Base-by-base conservation (phyloP, 2,329 filamentous ascomycete species). In the Lecanicillium sp. region DNA sequence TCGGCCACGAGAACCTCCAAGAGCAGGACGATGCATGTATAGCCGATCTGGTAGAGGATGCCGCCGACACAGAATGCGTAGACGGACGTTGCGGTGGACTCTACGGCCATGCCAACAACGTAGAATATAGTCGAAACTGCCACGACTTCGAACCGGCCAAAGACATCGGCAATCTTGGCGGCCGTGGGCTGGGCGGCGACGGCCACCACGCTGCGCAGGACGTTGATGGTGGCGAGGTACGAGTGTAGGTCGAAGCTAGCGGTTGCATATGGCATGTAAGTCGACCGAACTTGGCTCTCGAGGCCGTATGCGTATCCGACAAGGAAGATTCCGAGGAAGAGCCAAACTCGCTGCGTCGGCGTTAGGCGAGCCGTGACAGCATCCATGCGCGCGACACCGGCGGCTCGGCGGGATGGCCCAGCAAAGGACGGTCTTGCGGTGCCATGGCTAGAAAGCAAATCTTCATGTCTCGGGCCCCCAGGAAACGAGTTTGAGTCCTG, bases 1-100 rank as follows among this genome's bases (percentile, higher is more conserved):
- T 81, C 77, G 15, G 71, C 76, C 12, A 81, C 63, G 17, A 81
- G 65, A 19, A 81, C 72, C 53, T 81, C 75, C 4, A 79, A 62
- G 3, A 81, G 58, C 25, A 81, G 57, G 3, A 77, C 64, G 11
- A 79, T 65, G 37, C 60, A 62, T 0, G 75, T 80, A 42, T 76
- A 80, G 18, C 77, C 77, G 8, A 78, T 62, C 58, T 68, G 74
- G 44, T 78, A 78, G 11, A 79, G 49, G 12, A 78, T 59, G 11
- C 71, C 68, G 12, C 75, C 77, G 0, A 65, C 67, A 39, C 64
- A 67, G 37, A 78, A 80, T 0, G 61, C 54, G 36, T 69, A 57
- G 1, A 79, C 64, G 17, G 61, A 64, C 13, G 52, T 58, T 0
- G 72, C 62, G 4, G 58, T 61, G 11, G 74, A 64, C 52, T 80